Evolutionary conservation across 1,284 basidiomycete species (phyloP).

Genomic region (Hemileia vastatrix): DNA sequence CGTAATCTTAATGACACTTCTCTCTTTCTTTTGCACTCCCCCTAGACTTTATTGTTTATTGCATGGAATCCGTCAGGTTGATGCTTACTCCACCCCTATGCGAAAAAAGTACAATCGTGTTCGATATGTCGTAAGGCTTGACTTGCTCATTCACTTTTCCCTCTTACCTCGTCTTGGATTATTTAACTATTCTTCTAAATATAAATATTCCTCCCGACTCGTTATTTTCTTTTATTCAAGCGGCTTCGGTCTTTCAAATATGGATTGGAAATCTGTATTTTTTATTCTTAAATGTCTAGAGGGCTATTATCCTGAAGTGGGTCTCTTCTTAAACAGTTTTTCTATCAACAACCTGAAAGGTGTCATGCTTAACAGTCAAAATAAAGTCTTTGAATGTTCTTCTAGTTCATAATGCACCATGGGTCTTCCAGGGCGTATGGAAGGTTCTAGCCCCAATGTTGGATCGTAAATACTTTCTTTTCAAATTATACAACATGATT

Average conservation of each 20-base stretch:
- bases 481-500: neutral
- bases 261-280: slow-evolving; percentile 21
- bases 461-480: slow-evolving; percentile 8
- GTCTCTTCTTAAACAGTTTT: neutral
- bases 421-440: slow-evolving; percentile 22
- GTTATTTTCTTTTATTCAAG: too few relatives aligned
- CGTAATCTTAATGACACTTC: neutral
- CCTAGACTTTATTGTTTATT: slow-evolving; percentile 20
- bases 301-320: slow-evolving; percentile 20
- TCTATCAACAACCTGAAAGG: neutral
- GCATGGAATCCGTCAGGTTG: slow-evolving; percentile 18
- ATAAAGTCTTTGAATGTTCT: slow-evolving; percentile 22
- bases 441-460: slow-evolving; percentile 21
- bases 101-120: slow-evolving; percentile 17
- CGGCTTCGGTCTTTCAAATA: slow-evolving; percentile 18
- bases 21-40: neutral
- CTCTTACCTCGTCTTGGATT: neutral
- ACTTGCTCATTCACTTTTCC: neutral
- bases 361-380: neutral
- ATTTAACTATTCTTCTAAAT: neutral
- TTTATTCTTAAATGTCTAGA: slow-evolving; percentile 23
- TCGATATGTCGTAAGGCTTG: slow-evolving; percentile 19
- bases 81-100: slow-evolving; percentile 19
- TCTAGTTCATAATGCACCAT: slow-evolving; percentile 19
- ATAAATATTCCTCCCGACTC: too few relatives aligned